These are phyloP conservation scores for Trichoderma polysporum DNA, from an alignment of 2,329 filamentous ascomycete genomes.

Conservation along the genomic window DNA sequence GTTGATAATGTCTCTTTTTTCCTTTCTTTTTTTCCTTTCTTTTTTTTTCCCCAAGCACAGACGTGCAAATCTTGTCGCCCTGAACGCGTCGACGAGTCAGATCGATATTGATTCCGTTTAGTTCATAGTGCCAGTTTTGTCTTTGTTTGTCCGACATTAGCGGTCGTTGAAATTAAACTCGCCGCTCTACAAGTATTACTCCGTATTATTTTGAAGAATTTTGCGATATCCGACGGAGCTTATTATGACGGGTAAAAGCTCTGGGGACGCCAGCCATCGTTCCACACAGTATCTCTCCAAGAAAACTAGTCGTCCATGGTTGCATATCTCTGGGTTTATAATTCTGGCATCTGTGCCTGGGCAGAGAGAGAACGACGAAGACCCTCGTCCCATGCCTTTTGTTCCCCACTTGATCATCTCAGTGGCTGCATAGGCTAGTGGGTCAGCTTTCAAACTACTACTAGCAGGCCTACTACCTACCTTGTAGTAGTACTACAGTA, in stretches of 20 bases:
- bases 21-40: neutral
- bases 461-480: neutral
- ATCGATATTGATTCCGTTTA: neutral
- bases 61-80: neutral
- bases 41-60: neutral
- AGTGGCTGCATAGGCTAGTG: slow-evolving; percentile 8
- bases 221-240: neutral
- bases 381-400: neutral
- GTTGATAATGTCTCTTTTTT: neutral
- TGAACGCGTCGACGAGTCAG: neutral
- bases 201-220: neutral
- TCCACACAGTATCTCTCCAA: neutral
- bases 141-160: neutral
- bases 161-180: neutral
- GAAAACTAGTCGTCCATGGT: neutral
- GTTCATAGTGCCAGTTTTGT: neutral
- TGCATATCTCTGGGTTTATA: neutral
- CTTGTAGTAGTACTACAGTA: slow-evolving; percentile 1
- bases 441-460: neutral
- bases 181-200: no score
- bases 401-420: slow-evolving; percentile 1
- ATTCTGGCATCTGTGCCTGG: neutral
- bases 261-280: neutral
- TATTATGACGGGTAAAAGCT: neutral
- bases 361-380: neutral